These are phyloP conservation scores for Mortierella sp. DNA, from an alignment of 371 early-diverging fungal species.

Conservation along the genomic window DNA sequence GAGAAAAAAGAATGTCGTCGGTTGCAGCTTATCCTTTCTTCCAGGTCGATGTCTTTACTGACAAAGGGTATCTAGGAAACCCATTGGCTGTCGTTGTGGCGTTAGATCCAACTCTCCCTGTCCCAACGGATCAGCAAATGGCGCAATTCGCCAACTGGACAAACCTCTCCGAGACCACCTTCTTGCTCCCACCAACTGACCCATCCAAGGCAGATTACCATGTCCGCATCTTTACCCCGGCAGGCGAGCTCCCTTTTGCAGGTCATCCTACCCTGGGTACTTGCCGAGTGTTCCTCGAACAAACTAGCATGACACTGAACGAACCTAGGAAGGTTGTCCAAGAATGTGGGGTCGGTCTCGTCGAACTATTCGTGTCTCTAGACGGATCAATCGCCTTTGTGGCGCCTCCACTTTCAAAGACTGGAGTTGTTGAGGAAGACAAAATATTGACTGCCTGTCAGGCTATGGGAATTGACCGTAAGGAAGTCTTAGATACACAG, in stretches of 20 bases:
- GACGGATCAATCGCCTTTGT: slow-evolving; percentile 26
- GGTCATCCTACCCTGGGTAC: slow-evolving; percentile 39
- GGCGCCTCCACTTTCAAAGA: slow-evolving; percentile 28
- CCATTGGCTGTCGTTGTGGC: slow-evolving; percentile 39
- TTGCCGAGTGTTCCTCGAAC: slow-evolving; percentile 27
- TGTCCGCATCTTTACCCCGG: slow-evolving; percentile 37
- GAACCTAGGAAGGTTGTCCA: slow-evolving; percentile 23
- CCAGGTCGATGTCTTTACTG: slow-evolving; percentile 39
- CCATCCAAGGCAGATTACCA: slow-evolving; percentile 32
- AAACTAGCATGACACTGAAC: slow-evolving; percentile 2
- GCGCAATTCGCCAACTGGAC: slow-evolving; percentile 39
- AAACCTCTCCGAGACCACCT: slow-evolving; percentile 43
- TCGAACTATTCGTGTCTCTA: slow-evolving; percentile 9
- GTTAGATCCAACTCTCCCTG: slow-evolving; percentile 28
- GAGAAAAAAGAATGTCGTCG: neutral
- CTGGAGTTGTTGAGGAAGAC: slow-evolving; percentile 30
- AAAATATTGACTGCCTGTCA: slow-evolving; percentile 14
- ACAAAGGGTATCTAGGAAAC: slow-evolving; percentile 32
- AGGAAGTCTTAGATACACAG: slow-evolving; percentile 24
- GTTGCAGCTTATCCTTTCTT: slow-evolving; percentile 38
- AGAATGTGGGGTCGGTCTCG: slow-evolving; percentile 40
- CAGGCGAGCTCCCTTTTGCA: slow-evolving; percentile 31
- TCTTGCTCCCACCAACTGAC: slow-evolving; percentile 39
- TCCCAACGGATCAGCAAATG: slow-evolving; percentile 31
- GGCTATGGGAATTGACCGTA: slow-evolving; percentile 30